Evolutionary conservation across 108 stramenopile species (phyloP).

Genomic region (Epithemia pelagica): DNA sequence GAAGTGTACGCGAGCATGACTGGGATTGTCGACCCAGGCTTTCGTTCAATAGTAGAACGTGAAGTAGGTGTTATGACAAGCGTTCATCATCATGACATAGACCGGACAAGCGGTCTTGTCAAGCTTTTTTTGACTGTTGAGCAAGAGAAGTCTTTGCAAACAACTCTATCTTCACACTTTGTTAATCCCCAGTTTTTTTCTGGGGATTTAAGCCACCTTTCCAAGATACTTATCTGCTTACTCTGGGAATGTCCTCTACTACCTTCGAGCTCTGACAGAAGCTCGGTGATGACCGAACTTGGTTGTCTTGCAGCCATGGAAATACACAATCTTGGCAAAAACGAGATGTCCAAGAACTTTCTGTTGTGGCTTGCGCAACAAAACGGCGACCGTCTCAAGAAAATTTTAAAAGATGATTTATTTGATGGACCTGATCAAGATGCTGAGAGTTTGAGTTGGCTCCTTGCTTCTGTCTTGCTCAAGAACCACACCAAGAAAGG

Average conservation of each 20-base stretch:
- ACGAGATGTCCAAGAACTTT: background rate
- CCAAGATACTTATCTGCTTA: background rate
- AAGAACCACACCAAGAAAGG: background rate
- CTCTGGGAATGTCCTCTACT: background rate
- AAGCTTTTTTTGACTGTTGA: too few relatives aligned
- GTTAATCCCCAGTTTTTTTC: background rate
- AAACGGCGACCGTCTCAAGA: background rate
- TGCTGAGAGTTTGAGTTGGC: background rate
- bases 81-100: background rate
- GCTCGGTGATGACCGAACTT: background rate
- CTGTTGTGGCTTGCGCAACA: background rate
- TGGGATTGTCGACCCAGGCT: background rate
- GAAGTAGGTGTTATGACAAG: background rate
- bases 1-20: background rate
- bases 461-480: background rate
- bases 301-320: constrained; percentile 2
- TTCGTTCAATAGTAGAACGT: too few relatives aligned
- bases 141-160: too few relatives aligned
- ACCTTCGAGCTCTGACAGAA: background rate
- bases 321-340: background rate
- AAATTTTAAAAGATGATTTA: background rate
- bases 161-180: too few relatives aligned
- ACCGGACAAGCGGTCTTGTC: background rate
- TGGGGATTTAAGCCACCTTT: background rate
- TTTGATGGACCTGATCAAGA: background rate